Conservation (phyloP, 768 basidiomycete species). For the Exidia glandulosa region DNA sequence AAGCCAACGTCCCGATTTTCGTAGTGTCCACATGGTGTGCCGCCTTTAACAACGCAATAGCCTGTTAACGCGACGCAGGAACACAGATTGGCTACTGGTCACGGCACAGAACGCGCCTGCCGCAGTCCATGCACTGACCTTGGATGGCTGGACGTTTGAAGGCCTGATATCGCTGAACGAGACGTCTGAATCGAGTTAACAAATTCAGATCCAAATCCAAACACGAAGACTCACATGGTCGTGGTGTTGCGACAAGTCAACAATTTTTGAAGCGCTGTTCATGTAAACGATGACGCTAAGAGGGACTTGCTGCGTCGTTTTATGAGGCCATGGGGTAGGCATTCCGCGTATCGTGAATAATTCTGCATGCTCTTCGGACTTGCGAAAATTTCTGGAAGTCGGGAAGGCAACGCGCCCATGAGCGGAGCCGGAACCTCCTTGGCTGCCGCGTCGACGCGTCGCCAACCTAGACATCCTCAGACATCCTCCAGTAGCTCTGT, state of each 20-base stretch:
- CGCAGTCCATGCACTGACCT: conserved; percentile 31
- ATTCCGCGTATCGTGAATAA: no score
- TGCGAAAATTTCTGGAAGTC: no score
- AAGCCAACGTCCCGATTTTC: conserved; percentile 43
- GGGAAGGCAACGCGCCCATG: not conserved
- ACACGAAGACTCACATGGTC: no score
- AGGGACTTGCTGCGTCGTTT: no score
- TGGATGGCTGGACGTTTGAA: conserved; percentile 42
- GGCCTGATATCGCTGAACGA: not conserved
- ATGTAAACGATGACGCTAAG: no score
- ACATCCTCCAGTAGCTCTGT: not conserved
- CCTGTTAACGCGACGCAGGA: conserved; percentile 26
- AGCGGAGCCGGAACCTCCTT: not conserved
- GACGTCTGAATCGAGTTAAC: no score
- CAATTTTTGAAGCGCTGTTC: no score
- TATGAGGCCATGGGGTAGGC: no score
- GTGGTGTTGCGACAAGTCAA: no score
- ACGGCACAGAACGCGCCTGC: conserved; percentile 30
- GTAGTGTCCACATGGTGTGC: conserved; percentile 52
- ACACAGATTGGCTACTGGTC: conserved; percentile 56
- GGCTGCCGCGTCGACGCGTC: not conserved
- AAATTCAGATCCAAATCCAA: no score
- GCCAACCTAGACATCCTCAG: not conserved
- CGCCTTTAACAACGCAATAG: not conserved
- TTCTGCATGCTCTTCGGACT: no score